Base-by-base conservation (phyloP, 2,329 filamentous ascomycete species). In the Claviceps maximensis region DNA sequence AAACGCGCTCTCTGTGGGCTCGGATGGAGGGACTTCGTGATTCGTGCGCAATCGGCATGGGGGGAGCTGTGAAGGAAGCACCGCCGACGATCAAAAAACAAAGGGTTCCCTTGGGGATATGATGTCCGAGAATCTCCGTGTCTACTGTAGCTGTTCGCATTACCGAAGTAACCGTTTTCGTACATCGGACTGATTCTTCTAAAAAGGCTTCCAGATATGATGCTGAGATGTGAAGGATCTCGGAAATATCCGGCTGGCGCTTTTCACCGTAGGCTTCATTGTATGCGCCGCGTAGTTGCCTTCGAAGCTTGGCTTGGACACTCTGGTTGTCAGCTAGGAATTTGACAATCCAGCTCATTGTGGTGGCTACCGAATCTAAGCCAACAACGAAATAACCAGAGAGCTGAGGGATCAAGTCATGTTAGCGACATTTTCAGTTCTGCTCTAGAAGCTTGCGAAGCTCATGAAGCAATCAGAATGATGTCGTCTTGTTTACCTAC, bases 121-220 rank as follows among this genome's bases (percentile, higher is more conserved):
- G 55, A 5, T 54, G 53, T 1, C 67, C 69, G 0, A 71, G 58
- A 0, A 70, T 57, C 1, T 61, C 56, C 0, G 66, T 68, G 41
- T 71, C 68, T 2, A 52, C 25, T 12, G 55, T 51, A 0, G 68
- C 63, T 49, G 63, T 56, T 1, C 68, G 61, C 0, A 62, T 47
- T 0, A 67, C 55, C 2, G 63, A 49, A 0, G 63, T 54, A 1
- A 63, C 62, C 8, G 61, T 58, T 3, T 60, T 58, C 1, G 60
- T 56, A 21, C 58, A 47, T 1, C 71, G 63, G 0, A 71, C 57
- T 0, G 63, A 58, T 53, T 73, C 69, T 51, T 71, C 67, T 1
- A 71, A 56, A 2, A 65, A 59, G 4, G 67, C 68, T 38, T 71
- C 69, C 0, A 71, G 62, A 54, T 69, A 70, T 0, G 65, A 55